Conservation (phyloP, 345 rosid genomes). For the Eucalyptus coolabah region DNA sequence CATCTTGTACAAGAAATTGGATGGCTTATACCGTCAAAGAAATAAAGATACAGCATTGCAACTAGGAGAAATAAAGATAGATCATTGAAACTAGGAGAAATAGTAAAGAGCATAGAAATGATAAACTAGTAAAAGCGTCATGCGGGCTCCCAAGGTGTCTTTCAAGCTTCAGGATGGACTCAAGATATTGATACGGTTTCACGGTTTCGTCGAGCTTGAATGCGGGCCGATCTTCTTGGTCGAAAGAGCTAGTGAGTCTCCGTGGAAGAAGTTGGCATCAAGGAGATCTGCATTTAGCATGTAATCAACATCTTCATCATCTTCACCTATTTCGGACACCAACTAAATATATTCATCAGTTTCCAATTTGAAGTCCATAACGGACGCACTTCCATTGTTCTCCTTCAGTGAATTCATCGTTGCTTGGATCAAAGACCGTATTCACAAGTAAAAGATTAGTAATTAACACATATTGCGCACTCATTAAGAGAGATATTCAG, state of each 20-base stretch:
- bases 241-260: not conserved
- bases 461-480: not conserved
- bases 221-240: too few species aligned
- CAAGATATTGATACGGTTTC: too few species aligned
- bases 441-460: not conserved
- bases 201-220: too few species aligned
- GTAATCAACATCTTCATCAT: not conserved
- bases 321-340: not conserved
- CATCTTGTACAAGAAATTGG: too few species aligned
- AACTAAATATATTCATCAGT: not conserved
- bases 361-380: not conserved
- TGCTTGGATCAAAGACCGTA: not conserved
- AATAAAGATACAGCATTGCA: too few species aligned
- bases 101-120: too few species aligned
- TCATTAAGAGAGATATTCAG: not conserved
- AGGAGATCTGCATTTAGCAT: not conserved
- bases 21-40: too few species aligned
- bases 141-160: too few species aligned
- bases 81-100: too few species aligned
- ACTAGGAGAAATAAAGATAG: too few species aligned
- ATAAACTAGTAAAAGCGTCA: too few species aligned
- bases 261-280: not conserved
- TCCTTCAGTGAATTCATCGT: not conserved
- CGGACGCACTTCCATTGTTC: not conserved
- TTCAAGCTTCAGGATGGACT: too few species aligned